Percentiles rank a stretch among this genome's conserved stretches.
Evolutionary conservation across 768 basidiomycete genomes (phyloP).

Genomic region (Boletales sp.): DNA sequence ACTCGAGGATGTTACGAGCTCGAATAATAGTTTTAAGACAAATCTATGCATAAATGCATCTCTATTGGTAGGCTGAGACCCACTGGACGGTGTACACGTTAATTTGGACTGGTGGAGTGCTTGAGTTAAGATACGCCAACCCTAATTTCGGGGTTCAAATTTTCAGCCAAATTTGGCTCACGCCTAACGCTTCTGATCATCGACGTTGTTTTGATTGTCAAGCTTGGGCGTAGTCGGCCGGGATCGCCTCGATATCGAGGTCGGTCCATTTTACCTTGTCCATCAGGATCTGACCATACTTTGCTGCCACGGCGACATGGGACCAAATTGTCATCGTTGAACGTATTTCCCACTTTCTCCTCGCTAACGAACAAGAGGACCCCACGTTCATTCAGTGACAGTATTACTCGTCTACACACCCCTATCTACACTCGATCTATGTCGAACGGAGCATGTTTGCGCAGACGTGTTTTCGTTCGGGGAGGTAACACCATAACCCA

Average conservation of each 20-base stretch:
- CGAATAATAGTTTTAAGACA: too few relatives aligned
- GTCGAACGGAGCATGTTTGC: slow-evolving; percentile 27
- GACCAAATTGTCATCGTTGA: slow-evolving; percentile 18
- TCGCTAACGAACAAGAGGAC: slow-evolving; percentile 28
- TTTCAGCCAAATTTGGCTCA: slow-evolving; percentile 27
- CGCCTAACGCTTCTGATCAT: too few relatives aligned
- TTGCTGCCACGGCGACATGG: slow-evolving; percentile 11
- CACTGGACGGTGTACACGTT: too few relatives aligned
- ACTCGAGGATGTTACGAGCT: too few relatives aligned
- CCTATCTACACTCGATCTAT: slow-evolving; percentile 14
- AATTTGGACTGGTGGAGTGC: too few relatives aligned
- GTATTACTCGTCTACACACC: slow-evolving; percentile 24
- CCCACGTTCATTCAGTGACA: slow-evolving; percentile 19
- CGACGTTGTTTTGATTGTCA: too few relatives aligned
- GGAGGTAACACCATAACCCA: slow-evolving; percentile 10
- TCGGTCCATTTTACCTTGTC: background rate
- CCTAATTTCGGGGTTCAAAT: slow-evolving; percentile 28
- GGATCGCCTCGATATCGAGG: slow-evolving; percentile 20
- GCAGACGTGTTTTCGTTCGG: slow-evolving; percentile 12
- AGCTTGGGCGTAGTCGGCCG: slow-evolving; percentile 14
- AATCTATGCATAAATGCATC: too few relatives aligned
- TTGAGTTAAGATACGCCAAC: too few relatives aligned
- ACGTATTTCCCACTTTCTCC: slow-evolving; percentile 20
- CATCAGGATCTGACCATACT: background rate
- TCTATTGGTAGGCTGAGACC: too few relatives aligned